Conservation (phyloP, 108 stramenopile genomes). For the Cyclostephanos tholiformis region DNA sequence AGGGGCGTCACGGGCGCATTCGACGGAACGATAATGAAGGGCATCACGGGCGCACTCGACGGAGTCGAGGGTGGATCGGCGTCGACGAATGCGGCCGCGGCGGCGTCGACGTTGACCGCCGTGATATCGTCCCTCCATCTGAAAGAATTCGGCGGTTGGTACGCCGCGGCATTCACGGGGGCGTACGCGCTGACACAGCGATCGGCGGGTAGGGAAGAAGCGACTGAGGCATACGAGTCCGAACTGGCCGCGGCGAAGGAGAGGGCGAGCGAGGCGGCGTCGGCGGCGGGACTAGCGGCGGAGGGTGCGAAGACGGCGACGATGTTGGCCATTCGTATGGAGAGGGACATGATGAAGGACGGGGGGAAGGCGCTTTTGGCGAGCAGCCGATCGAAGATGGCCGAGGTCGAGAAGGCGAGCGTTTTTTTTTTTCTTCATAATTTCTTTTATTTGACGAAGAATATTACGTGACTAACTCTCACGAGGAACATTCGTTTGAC, state of each 20-base stretch:
- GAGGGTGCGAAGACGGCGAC: slow-evolving; percentile 47
- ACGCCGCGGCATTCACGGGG: slow-evolving; percentile 36
- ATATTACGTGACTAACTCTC: background rate
- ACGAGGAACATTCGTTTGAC: background rate
- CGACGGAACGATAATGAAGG: background rate
- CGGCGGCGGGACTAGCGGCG: slow-evolving; percentile 40
- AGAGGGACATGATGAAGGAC: slow-evolving; percentile 18
- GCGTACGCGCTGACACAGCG: slow-evolving; percentile 39
- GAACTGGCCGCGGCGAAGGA: slow-evolving; percentile 31
- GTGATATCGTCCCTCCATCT: slow-evolving; percentile 43
- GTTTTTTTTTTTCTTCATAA: background rate
- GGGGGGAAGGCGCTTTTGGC: slow-evolving; percentile 26
- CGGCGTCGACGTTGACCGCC: slow-evolving; percentile 6
- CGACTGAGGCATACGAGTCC: slow-evolving; percentile 18
- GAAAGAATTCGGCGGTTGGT: slow-evolving; percentile 49
- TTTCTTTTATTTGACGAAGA: background rate
- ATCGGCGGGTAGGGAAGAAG: slow-evolving; percentile 37
- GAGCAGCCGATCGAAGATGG: slow-evolving; percentile 24
- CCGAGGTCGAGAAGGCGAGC: slow-evolving; percentile 35
- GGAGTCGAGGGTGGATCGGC: background rate
- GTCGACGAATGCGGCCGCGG: slow-evolving; percentile 4
- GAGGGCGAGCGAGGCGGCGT: slow-evolving; percentile 43
- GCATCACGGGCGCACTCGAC: background rate
- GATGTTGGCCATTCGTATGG: slow-evolving; percentile 38
- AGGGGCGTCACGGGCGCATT: background rate